Base-by-base conservation (phyloP, 2,329 filamentous ascomycete species). In the Epichloe gansuensis region DNA sequence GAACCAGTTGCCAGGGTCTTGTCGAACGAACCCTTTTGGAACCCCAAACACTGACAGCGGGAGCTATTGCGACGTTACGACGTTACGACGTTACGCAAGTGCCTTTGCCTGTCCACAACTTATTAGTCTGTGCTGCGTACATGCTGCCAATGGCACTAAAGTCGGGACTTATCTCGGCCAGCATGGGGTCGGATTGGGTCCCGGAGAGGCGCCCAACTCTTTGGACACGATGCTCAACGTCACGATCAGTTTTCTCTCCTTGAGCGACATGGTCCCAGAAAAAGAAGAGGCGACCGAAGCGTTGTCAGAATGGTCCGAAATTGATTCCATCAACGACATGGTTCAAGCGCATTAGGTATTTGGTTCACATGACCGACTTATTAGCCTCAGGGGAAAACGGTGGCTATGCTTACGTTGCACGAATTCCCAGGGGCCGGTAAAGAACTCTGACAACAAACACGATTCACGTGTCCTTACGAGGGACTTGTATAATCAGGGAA, bases 51-150 rank as follows among this genome's bases (percentile, higher is more conserved):
- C 15, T 52, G 50, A 52, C 41, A 54, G 50, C 46, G 40, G 48
- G 38, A 53, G 48, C 47, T 21, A 38, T 43, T 49, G 36, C 49
- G 42, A 51, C 49, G 36, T 43, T 12, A 36, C 51, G 47, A 50
- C 51, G 42, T 46, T 8, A 43, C 36, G 46, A 51, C 48, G 43
- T 47, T 11, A 44, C 36, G 47, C 47, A 44, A 13, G 38, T 51
- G 39, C 6, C 31, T 31, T 31, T 40, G 42, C 8, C 23, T 23
- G 9, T 49, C n/a, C n/a, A 48, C 6, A 7, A 27, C 35, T 34
- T 49, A 15, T 34, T 49, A 15, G 31, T 15, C n/a, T 46, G 11
- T 2, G 9, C 25, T 5, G 21, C 5, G 39, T 21, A 11, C 40
- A n/a, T 21, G 27, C n/a, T 42, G 47, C 40, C 2, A 21, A 13